A percentile compares a stretch with the other conserved stretches of the same genome.
Evolutionary conservation across 2,329 filamentous ascomycete species (phyloP).

Genomic region (Sporothrix dimorphospora): DNA sequence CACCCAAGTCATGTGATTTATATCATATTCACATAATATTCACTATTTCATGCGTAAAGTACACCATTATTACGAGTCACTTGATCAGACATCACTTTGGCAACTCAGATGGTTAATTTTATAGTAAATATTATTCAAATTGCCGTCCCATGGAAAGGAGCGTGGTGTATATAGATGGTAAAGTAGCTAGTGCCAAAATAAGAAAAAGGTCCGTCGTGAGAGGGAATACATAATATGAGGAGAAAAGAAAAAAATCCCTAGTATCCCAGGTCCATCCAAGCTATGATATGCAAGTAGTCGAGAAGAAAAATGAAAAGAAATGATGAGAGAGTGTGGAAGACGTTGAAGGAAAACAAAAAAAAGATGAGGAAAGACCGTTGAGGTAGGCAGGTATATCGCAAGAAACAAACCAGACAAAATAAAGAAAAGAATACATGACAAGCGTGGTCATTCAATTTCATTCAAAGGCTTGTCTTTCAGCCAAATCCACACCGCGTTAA

Average conservation of each 20-base stretch:
- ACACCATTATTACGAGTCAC: not conserved
- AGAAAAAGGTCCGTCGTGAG: constrained; percentile 20
- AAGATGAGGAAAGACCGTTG: not conserved
- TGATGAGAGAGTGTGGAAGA: constrained; percentile 1
- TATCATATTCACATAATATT: not conserved
- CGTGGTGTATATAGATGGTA: constrained; percentile 31
- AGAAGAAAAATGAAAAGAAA: constrained; percentile 24
- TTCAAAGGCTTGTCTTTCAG: not conserved
- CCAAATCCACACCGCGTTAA: too few relatives aligned
- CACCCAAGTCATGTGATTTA: not conserved
- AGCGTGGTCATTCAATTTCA: constrained; percentile 9
- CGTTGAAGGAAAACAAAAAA: constrained; percentile 33
- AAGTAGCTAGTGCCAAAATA: constrained; percentile 14
- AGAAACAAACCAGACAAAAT: constrained; percentile 3
- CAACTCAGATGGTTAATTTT: not conserved
- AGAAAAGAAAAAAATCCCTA: constrained; percentile 7
- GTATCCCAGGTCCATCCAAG: constrained; percentile 16
- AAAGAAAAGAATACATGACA: not conserved
- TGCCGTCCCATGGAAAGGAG: constrained; percentile 33
- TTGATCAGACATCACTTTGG: not conserved
- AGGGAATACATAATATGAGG: constrained; percentile 16
- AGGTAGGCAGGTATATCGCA: constrained; percentile 17
- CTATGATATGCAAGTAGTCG: constrained; percentile 20
- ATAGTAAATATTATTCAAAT: constrained; percentile 27
- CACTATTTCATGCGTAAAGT: not conserved